Evolutionary conservation across 177 flowering plant genomes (phyloP).

Genomic region (Vitis hybrid): DNA sequence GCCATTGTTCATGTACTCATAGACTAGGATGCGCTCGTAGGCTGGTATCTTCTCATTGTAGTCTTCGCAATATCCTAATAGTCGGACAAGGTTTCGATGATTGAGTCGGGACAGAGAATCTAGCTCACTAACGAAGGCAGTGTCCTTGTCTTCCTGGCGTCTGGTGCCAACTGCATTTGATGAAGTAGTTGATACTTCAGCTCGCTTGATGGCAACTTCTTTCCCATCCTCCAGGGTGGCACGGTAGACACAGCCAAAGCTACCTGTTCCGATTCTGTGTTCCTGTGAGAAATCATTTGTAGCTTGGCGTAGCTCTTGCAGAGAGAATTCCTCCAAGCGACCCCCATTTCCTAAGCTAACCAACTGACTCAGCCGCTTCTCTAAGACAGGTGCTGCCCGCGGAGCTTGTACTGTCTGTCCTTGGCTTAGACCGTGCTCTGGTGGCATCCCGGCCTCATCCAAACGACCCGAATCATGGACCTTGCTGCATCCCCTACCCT

Average conservation of each 20-base stretch:
- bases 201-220: constrained; percentile 76
- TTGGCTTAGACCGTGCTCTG: neutral
- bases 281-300: constrained; percentile 63
- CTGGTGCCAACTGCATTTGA: constrained; percentile 22
- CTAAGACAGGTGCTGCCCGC: constrained; percentile 20
- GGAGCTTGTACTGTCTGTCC: neutral
- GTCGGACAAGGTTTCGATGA: constrained; percentile 68
- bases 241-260: constrained; percentile 78
- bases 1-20: constrained; percentile 74
- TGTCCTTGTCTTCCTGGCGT: constrained; percentile 60
- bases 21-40: constrained; percentile 65
- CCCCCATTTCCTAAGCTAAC: constrained; percentile 49
- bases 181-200: constrained; percentile 35
- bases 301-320: constrained; percentile 34
- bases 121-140: constrained; percentile 67
- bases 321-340: constrained; percentile 58
- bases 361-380: constrained; percentile 56
- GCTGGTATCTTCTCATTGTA: constrained; percentile 48
- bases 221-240: constrained; percentile 59
- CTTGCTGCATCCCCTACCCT: constrained; percentile 29
- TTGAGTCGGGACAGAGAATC: constrained; percentile 70
- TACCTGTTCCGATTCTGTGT: constrained; percentile 59
- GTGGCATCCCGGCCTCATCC: constrained; percentile 27
- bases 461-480: constrained; percentile 81
- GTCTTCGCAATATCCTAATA: constrained; percentile 70